A percentile compares a stretch with the other conserved stretches of the same genome.
These are phyloP conservation scores for Monascus purpureus DNA, from an alignment of 495 filamentous ascomycete species.

Conservation along the genomic window DNA sequence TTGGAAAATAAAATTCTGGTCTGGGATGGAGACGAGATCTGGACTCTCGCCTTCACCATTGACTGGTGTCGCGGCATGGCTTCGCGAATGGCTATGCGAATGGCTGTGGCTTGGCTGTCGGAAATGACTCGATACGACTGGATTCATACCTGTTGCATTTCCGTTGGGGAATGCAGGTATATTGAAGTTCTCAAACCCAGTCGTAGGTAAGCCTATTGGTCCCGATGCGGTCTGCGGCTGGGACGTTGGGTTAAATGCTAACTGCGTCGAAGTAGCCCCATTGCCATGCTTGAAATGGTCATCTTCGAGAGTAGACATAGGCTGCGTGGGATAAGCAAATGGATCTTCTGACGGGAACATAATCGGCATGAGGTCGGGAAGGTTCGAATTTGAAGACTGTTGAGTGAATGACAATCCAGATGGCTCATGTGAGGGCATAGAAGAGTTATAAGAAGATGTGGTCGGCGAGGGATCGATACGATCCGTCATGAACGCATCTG, in stretches of 20 bases:
- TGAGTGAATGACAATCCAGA: constrained; percentile 16
- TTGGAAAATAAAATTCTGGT: constrained; percentile 33
- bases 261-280: constrained; percentile 6
- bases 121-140: background rate
- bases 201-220: constrained; percentile 10
- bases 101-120: constrained; percentile 7
- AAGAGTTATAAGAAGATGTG: constrained; percentile 7
- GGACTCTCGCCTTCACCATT: constrained; percentile 26
- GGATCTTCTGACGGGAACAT: constrained; percentile 91
- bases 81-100: background rate
- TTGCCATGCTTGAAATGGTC: constrained; percentile 28
- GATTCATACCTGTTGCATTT: constrained; percentile 2
- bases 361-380: constrained; percentile 68
- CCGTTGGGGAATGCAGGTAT: constrained; percentile 14
- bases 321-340: constrained; percentile 79
- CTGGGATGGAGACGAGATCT: constrained; percentile 32
- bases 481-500: constrained; percentile 7
- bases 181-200: constrained; percentile 18
- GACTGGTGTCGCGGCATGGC: constrained; percentile 14
- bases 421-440: constrained; percentile 7
- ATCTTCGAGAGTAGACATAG: constrained; percentile 52
- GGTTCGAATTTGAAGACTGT: constrained; percentile 16
- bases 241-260: constrained; percentile 3
- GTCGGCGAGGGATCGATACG: constrained; percentile 11
- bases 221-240: constrained; percentile 4